Evolutionary conservation across 2,329 filamentous ascomycete species (phyloP), one percentile per base, ranked within the genome.

Genomic region (Aspergillus nomiae): DNA sequence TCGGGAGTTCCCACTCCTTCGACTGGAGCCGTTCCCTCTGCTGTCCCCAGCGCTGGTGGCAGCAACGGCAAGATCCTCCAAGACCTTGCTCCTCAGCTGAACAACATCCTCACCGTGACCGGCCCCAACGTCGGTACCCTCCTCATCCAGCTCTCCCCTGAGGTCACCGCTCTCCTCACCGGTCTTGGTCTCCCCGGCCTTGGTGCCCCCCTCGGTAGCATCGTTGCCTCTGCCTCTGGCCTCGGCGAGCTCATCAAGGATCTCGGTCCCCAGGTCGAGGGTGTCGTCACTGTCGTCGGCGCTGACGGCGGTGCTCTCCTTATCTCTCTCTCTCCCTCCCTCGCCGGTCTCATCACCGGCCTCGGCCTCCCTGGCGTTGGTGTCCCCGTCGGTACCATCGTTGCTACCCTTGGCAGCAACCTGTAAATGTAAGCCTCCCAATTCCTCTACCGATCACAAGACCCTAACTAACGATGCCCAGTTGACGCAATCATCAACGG

Each of bases 71-170:
- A 51, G 7, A 4, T 51, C 26, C 14, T 51, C 48, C 48, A 51
- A 26, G 26, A 51, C 48, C 48, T 51, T 24, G 48, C 48, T 4
- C 48, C 48, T 3, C 9, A 51, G 48, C 11, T 51, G 14, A 30
- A 51, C 26, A 24, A 51, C 24, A 61, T 71, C 59, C 70, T 76
- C 38, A 67, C 67, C 57, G 70, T 74, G 64, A 65, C 64, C 28
- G 73, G 72, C 57, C 63, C 68, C 28, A 65, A 75, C 53, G 53
- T 68, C 45, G 56, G 67, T 60, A 53, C 69, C 57, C 67, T 76
- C 61, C 72, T 76, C 63, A 59, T 75, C 41, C 48, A 75, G 65
- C 67, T 76, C 60, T 69, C 67, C 63, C 73, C 74, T 14, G 69
- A 74, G 61, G 72, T 75, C 53, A 56, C 71, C 24, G 46, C 54